A percentile compares a stretch with the other conserved stretches of the same genome.
Conservation (phyloP, 331 rosid species). For the Cydonia oblonga region DNA sequence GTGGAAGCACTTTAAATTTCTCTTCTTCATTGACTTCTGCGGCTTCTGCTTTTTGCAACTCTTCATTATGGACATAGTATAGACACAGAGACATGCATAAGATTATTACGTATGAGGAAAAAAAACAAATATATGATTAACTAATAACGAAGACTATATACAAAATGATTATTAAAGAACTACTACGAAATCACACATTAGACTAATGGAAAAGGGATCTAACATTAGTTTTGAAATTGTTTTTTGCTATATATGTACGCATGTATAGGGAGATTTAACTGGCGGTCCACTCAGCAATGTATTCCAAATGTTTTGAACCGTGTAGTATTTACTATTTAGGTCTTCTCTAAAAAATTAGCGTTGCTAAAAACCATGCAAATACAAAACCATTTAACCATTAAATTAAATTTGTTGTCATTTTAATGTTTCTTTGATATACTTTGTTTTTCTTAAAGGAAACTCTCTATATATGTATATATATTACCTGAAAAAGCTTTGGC, state of each 20-base stretch:
- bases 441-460: neutral
- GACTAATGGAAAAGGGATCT: neutral
- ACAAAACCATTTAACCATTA: too few relatives aligned
- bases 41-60: neutral
- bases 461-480: neutral
- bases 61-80: slow-evolving; percentile 6
- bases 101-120: neutral
- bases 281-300: neutral
- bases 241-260: neutral
- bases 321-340: too few relatives aligned
- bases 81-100: neutral
- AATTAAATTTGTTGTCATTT: neutral
- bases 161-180: neutral
- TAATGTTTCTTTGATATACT: neutral
- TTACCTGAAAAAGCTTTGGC: slow-evolving; percentile 13
- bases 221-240: neutral
- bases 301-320: too few relatives aligned
- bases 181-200: neutral
- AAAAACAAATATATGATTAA: neutral
- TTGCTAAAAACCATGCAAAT: neutral
- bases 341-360: too few relatives aligned
- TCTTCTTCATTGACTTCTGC: slow-evolving; percentile 8
- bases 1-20: too few relatives aligned
- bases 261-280: neutral
- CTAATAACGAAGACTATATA: neutral